Evolutionary conservation across 495 filamentous ascomycete genomes (phyloP).

Genomic region (Penicillium cosmopolitanum): DNA sequence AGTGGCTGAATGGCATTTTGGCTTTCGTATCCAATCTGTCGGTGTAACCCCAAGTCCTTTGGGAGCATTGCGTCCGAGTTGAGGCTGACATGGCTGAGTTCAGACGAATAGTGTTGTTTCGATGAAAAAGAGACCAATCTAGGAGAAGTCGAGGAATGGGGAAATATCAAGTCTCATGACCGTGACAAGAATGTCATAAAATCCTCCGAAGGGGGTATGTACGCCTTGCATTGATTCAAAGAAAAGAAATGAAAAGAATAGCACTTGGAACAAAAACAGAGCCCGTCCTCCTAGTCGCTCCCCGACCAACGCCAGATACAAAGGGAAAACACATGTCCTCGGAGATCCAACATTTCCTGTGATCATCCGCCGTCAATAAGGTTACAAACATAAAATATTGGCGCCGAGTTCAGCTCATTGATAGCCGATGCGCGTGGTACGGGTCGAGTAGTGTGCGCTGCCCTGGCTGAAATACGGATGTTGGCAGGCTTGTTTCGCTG

Average conservation of each 20-base stretch:
- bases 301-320: slow-evolving; percentile 44
- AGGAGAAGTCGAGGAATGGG: background rate
- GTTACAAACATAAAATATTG: slow-evolving; percentile 21
- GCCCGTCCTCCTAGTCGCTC: slow-evolving; percentile 39
- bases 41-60: slow-evolving; percentile 2
- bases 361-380: slow-evolving; percentile 24
- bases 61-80: background rate
- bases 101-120: background rate
- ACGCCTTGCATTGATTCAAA: slow-evolving; percentile 38
- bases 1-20: slow-evolving; percentile 8
- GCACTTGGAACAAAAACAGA: slow-evolving; percentile 20
- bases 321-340: slow-evolving; percentile 25
- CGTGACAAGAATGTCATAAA: slow-evolving; percentile 1
- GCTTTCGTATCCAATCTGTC: slow-evolving; percentile 3
- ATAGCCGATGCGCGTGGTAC: slow-evolving; percentile 46
- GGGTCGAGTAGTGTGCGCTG: slow-evolving; percentile 55
- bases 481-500: slow-evolving; percentile 89
- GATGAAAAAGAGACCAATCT: background rate
- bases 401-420: slow-evolving; percentile 28
- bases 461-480: slow-evolving; percentile 92
- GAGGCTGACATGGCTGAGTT: slow-evolving; percentile 24
- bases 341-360: slow-evolving; percentile 9
- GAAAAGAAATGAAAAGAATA: slow-evolving; percentile 6
- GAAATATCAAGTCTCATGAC: background rate
- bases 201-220: slow-evolving; percentile 35